Conservation (phyloP, 371 early-diverging fungal genomes). For the Umbelopsis sp. region DNA sequence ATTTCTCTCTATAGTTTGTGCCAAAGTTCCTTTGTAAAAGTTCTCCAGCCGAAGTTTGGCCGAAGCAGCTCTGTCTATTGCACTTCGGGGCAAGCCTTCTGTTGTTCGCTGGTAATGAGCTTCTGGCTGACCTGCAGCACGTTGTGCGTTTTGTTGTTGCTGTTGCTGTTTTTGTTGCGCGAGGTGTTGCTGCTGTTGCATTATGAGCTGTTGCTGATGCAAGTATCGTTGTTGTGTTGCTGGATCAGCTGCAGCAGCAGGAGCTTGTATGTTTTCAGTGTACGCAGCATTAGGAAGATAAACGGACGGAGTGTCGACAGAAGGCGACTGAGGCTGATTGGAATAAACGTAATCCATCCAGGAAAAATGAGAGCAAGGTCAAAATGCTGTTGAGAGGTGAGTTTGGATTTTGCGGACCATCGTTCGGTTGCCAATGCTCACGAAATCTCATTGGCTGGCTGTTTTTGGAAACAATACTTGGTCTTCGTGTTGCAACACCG, state of each 20-base stretch:
- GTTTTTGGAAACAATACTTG: slow-evolving; percentile 17
- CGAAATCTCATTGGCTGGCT: slow-evolving; percentile 10
- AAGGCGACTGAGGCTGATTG: slow-evolving; percentile 1
- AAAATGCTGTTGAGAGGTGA: neutral
- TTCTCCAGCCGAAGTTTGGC: slow-evolving; percentile 88
- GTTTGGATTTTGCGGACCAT: slow-evolving; percentile 14
- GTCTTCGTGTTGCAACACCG: neutral
- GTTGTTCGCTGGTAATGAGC: slow-evolving; percentile 58
- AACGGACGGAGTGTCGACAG: neutral
- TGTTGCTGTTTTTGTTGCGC: slow-evolving; percentile 16
- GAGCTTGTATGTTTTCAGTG: neutral
- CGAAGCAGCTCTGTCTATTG: slow-evolving; percentile 83
- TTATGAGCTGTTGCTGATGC: slow-evolving; percentile 16
- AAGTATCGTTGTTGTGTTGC: slow-evolving; percentile 11
- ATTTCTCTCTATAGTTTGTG: slow-evolving; percentile 89
- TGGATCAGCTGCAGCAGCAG: neutral
- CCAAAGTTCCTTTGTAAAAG: slow-evolving; percentile 85
- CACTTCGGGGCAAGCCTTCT: slow-evolving; percentile 71
- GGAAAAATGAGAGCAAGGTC: neutral
- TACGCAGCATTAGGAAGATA: neutral
- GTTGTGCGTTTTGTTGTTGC: slow-evolving; percentile 4
- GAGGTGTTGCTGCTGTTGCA: slow-evolving; percentile 14
- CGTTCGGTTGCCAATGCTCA: neutral
- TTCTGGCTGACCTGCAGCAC: slow-evolving; percentile 24
- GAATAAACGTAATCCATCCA: slow-evolving; percentile 16